A percentile compares a stretch with the other conserved stretches of the same genome.
phyloP scores from a whole-genome alignment of 2,329 filamentous ascomycete species.

The Monascus ruber region DNA sequence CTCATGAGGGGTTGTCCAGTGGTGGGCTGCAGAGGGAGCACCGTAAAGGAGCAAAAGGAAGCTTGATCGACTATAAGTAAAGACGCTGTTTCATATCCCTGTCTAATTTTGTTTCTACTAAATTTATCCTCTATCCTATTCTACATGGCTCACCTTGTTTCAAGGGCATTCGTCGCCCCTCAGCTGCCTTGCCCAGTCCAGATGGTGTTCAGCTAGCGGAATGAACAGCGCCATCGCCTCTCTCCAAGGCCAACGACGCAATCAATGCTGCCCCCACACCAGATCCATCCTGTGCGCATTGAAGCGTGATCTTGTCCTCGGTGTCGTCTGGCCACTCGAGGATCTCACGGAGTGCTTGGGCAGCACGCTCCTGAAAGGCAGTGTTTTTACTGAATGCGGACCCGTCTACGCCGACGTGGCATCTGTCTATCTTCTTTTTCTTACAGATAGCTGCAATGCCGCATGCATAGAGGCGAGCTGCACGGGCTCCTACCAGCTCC shows the following conservation, averaged over 20 bases:
- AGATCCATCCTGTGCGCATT: constrained; percentile 7
- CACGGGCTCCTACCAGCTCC: constrained; percentile 87
- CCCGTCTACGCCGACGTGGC: constrained; percentile 89
- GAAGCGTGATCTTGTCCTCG: constrained; percentile 3
- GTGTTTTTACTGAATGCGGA: constrained; percentile 97
- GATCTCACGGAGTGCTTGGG: constrained; percentile 77
- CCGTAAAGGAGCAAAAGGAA: too few relatives aligned
- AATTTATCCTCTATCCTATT: too few relatives aligned
- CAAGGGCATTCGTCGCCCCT: too few relatives aligned
- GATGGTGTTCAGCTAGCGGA: too few relatives aligned
- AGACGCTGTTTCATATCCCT: too few relatives aligned
- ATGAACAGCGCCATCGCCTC: background rate
- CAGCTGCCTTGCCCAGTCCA: too few relatives aligned
- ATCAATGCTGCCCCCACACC: constrained; percentile 9
- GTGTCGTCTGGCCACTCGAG: constrained; percentile 43
- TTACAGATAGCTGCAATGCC: constrained; percentile 93
- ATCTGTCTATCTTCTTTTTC: constrained; percentile 74
- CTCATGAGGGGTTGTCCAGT: too few relatives aligned
- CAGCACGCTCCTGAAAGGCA: constrained; percentile 84
- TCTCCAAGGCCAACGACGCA: constrained; percentile 5
- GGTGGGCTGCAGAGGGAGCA: too few relatives aligned
- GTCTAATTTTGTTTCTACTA: too few relatives aligned
- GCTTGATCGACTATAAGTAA: too few relatives aligned
- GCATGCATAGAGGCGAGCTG: constrained; percentile 81
- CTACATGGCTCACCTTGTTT: too few relatives aligned